A percentile compares a stretch with the other conserved stretches of the same genome.
phyloP scores from a whole-genome alignment of 1,284 basidiomycete species.

The Cystobasidium slooffiae region DNA sequence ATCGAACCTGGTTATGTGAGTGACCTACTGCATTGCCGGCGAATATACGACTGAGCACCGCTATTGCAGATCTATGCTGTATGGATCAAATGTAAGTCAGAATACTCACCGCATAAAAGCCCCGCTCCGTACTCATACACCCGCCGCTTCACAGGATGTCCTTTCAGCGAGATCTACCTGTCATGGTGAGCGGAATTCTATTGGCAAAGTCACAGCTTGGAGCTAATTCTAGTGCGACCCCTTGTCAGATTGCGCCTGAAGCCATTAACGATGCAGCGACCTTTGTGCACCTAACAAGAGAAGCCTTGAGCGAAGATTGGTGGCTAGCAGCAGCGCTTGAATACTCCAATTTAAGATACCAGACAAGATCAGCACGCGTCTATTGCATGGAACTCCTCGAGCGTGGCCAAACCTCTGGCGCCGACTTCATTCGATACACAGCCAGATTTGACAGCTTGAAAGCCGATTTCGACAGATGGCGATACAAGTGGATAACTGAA shows the following conservation, averaged over 20 bases:
- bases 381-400: conserved; percentile 24
- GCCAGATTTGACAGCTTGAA: conserved; percentile 14
- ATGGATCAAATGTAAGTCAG: conserved; percentile 26
- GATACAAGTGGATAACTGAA: conserved; percentile 22
- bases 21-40: not conserved
- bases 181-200: conserved; percentile 1
- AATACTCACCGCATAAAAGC: not conserved
- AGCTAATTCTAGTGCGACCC: not conserved
- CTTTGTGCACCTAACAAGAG: conserved; percentile 9
- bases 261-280: conserved; percentile 24
- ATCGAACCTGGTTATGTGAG: conserved; percentile 27
- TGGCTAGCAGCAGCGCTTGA: conserved; percentile 33
- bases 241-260: not conserved
- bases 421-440: conserved; percentile 27
- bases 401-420: conserved; percentile 24
- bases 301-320: conserved; percentile 30
- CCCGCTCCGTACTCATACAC: not conserved
- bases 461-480: conserved; percentile 20
- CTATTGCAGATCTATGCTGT: conserved; percentile 16
- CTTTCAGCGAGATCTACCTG: conserved; percentile 21
- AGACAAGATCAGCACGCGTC: conserved; percentile 15
- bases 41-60: not conserved
- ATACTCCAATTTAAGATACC: conserved; percentile 21
- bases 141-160: conserved; percentile 7
- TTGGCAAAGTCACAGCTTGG: not conserved